These are phyloP conservation scores for Lophiostoma macrostomum DNA, from an alignment of 495 filamentous ascomycete species.

Conservation along the genomic window DNA sequence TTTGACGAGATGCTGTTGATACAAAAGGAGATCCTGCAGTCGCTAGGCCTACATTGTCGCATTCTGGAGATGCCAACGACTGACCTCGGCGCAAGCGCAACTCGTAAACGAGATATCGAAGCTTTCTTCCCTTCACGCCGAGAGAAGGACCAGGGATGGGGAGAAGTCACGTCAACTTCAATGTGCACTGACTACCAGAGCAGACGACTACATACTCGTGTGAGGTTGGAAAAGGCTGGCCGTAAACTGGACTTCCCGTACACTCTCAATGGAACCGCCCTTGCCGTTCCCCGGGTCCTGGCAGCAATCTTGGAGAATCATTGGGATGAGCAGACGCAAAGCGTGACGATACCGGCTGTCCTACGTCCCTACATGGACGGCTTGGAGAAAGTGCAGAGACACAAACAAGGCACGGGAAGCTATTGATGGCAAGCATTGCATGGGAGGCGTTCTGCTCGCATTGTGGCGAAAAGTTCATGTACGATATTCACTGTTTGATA, in stretches of 20 bases:
- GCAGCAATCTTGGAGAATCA: constrained; percentile 92
- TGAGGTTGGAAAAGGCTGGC: constrained; percentile 51
- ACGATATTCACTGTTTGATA: too few relatives aligned
- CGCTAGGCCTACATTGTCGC: constrained; percentile 78
- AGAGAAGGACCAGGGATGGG: constrained; percentile 75
- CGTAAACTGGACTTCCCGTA: constrained; percentile 52
- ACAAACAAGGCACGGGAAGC: constrained; percentile 16
- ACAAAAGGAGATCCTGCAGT: constrained; percentile 75
- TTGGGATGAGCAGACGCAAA: constrained; percentile 61
- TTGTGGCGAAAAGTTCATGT: too few relatives aligned
- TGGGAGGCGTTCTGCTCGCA: too few relatives aligned
- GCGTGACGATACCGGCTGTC: constrained; percentile 31
- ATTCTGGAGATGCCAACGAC: constrained; percentile 86
- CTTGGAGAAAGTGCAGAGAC: constrained; percentile 24
- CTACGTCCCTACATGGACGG: constrained; percentile 35
- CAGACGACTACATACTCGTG: constrained; percentile 70
- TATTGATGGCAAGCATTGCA: not conserved
- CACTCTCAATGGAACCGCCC: constrained; percentile 91
- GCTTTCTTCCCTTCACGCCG: constrained; percentile 84
- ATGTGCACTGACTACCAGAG: constrained; percentile 95
- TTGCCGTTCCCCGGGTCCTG: constrained; percentile 85
- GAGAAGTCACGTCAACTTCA: constrained; percentile 86
- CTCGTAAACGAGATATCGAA: constrained; percentile 87
- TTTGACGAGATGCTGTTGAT: constrained; percentile 82
- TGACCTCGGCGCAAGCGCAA: constrained; percentile 85